Conservation (phyloP, 225 moss, liverwort and hornwort genomes). For the Straminergon stramineum region DNA sequence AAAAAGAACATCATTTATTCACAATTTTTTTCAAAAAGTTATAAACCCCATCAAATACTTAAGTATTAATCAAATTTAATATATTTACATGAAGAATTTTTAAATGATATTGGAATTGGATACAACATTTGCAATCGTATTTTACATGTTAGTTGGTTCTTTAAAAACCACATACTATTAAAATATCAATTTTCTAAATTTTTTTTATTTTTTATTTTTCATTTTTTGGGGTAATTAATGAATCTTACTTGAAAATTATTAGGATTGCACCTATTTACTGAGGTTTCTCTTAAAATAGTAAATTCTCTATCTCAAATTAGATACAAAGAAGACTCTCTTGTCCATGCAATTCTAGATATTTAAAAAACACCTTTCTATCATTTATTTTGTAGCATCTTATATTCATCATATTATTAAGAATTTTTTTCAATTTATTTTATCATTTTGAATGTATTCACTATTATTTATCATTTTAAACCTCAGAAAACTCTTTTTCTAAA, state of each 20-base stretch:
- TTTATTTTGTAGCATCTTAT: accelerated
- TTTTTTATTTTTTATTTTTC: too few relatives aligned
- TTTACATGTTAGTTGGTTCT: neutral
- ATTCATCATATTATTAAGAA: neutral
- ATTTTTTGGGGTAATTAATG: neutral
- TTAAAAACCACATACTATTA: neutral
- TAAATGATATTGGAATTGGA: neutral
- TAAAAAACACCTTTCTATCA: neutral
- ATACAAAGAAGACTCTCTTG: accelerated
- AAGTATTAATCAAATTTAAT: too few relatives aligned
- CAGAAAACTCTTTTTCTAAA: neutral
- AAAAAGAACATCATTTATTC: neutral
- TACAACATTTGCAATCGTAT: neutral
- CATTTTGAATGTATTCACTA: neutral
- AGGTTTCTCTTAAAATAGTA: neutral
- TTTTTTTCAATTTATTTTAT: neutral
- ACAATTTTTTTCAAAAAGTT: neutral
- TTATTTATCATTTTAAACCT: neutral
- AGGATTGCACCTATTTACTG: too few relatives aligned
- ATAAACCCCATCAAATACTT: neutral
- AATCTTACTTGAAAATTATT: neutral
- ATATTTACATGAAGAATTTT: accelerated
- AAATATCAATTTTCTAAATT: neutral
- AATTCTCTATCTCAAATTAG: accelerated
- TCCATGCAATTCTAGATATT: accelerated